These are phyloP conservation scores for Mortierella hygrophila DNA, from an alignment of 192 early-diverging fungal species.

Conservation along the genomic window DNA sequence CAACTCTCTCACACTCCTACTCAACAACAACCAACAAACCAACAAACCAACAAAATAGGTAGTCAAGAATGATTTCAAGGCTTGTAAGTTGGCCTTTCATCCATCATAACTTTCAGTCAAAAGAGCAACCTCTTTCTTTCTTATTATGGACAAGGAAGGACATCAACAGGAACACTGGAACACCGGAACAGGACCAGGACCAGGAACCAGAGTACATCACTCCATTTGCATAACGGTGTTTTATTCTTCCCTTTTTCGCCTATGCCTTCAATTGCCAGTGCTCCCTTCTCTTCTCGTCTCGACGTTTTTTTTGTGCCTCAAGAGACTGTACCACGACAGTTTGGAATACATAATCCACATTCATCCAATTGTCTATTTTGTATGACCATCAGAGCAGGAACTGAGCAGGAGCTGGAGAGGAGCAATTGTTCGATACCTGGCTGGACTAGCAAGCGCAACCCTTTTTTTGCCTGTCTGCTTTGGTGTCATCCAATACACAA, in stretches of 20 bases:
- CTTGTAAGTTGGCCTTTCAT: slow-evolving; percentile 34
- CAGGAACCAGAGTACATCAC: neutral
- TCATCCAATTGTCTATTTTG: neutral
- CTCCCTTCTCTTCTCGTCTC: neutral
- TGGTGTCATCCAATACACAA: too few species aligned
- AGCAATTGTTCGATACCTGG: neutral
- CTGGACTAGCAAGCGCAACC: too few species aligned
- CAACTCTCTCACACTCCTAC: too few species aligned
- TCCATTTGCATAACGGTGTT: neutral
- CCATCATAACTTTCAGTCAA: too few species aligned
- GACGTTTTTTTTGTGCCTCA: neutral
- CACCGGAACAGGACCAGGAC: neutral
- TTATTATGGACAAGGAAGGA: neutral
- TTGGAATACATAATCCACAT: neutral
- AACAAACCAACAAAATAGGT: neutral
- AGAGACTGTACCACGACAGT: neutral
- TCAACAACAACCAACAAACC: neutral
- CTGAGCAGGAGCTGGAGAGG: neutral
- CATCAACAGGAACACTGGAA: neutral
- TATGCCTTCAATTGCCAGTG: too few species aligned
- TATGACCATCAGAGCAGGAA: neutral
- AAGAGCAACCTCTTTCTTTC: too few species aligned
- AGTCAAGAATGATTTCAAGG: slow-evolving; percentile 42
- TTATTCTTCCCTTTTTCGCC: neutral
- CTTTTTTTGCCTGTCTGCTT: too few species aligned